Conservation (phyloP, 495 filamentous ascomycete genomes). For the Filosporella fistucella region DNA sequence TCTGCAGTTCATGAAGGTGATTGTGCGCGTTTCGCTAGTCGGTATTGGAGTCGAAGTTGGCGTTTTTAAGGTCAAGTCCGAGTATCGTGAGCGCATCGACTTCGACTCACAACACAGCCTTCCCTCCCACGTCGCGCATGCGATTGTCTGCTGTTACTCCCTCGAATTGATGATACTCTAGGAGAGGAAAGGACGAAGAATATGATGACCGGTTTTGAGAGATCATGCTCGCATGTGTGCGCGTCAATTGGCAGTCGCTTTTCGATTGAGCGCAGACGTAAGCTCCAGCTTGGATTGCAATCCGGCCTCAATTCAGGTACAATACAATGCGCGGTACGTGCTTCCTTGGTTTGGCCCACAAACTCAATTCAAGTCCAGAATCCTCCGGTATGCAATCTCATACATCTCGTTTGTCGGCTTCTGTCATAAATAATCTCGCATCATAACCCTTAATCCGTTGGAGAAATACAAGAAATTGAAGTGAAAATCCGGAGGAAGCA, state of each 20-base stretch:
- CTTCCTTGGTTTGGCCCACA: neutral
- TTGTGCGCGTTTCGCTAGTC: neutral
- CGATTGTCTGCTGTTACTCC: neutral
- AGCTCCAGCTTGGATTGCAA: too few relatives aligned
- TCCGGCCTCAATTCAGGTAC: too few relatives aligned
- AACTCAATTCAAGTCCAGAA: neutral
- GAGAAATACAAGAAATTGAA: neutral
- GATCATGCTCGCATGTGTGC: conserved; percentile 13
- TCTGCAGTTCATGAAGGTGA: neutral
- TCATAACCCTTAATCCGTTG: neutral
- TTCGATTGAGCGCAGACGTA: too few relatives aligned
- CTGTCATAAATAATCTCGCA: too few relatives aligned
- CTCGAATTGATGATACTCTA: neutral
- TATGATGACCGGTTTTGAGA: neutral
- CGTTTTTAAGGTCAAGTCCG: neutral
- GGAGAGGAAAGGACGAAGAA: neutral
- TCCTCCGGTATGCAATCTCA: neutral
- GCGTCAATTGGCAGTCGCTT: conserved; percentile 6
- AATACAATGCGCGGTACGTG: too few relatives aligned
- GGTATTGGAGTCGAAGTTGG: too few relatives aligned
- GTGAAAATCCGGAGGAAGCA: too few relatives aligned
- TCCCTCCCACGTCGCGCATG: neutral
- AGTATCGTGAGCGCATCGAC: neutral
- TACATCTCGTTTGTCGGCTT: neutral
- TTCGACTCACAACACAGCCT: neutral